Percentiles rank a stretch among this genome's conserved stretches.
Conservation (phyloP, 2,329 filamentous ascomycete genomes). For the Exophiala alcalophila region DNA sequence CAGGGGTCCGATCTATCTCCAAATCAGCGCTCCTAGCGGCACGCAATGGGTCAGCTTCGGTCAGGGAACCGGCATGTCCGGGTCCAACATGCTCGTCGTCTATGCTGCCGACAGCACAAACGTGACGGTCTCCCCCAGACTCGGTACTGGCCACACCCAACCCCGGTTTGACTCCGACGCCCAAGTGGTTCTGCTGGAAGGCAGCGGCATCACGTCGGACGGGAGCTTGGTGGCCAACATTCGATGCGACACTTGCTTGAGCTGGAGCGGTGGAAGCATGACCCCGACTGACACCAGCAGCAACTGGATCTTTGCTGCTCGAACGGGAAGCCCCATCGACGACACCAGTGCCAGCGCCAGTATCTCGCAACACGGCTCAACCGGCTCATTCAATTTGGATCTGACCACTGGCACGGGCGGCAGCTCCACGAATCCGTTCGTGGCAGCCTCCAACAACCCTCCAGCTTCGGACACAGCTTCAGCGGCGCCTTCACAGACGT, state of each 20-base stretch:
- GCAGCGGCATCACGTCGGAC: constrained; percentile 50
- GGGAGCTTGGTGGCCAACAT: constrained; percentile 57
- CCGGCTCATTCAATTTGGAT: constrained; percentile 47
- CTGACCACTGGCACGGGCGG: constrained; percentile 52
- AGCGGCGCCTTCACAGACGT: not conserved
- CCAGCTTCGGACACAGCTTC: constrained; percentile 7
- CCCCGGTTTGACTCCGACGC: constrained; percentile 45
- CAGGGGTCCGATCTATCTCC: constrained; percentile 57
- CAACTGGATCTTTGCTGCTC: constrained; percentile 53
- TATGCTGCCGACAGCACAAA: constrained; percentile 55
- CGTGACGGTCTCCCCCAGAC: constrained; percentile 56
- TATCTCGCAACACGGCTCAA: constrained; percentile 47
- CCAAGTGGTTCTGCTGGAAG: constrained; percentile 50
- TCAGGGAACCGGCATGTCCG: constrained; percentile 54
- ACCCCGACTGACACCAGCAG: constrained; percentile 45
- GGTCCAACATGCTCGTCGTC: constrained; percentile 58
- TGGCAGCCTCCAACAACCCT: constrained; percentile 17
- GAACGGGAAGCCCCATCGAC: constrained; percentile 47
- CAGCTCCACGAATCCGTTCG: constrained; percentile 38
- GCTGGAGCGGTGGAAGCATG: constrained; percentile 53
- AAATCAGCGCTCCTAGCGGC: constrained; percentile 52
- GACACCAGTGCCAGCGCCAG: constrained; percentile 44
- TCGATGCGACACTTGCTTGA: constrained; percentile 53
- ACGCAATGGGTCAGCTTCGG: constrained; percentile 57
- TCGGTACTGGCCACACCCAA: constrained; percentile 43